Evolutionary conservation across 2,329 filamentous ascomycete genomes (phyloP), one percentile per base, ranked within the genome.

Genomic region (Ascochyta clinopodiicola): DNA sequence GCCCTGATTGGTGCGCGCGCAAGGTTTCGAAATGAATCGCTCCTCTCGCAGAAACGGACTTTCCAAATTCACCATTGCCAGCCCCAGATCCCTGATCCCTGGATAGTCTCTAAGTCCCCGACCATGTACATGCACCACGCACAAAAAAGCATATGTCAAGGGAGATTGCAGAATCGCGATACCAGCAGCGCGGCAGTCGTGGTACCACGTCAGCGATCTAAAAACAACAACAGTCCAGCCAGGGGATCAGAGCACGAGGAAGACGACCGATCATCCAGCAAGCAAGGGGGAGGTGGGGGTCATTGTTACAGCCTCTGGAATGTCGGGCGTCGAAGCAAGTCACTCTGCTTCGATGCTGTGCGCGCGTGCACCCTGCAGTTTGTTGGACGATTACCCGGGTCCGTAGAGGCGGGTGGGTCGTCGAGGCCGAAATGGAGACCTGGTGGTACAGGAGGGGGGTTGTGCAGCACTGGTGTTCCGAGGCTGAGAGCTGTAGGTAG

Each of bases 281-380:
- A 44, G 22, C 22, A 24, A 24, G 22, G 44, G 51, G 44, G 17
- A 17, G 17, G 17, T 17, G 17, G 17, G 17, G 17, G 17, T 17
- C 17, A 17, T 37, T 17, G 32, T 35, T 17, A 17, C 12, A 29
- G 22, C 29, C 25, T 35, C 8, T 31, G 43, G 43, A 47, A 43
- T 37, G 50, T 6, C 38, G 38, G 17, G 17, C 37, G 27, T 35
- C 7, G 27, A 17, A 17, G 17, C 17, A 17, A 29, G 4, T n/a
- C 9, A 19, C 50, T 17, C 43, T 43, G 37, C 29, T 21, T 31
- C 24, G 36, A 24, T 36, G 24, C 36, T 37, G 39, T 43, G 38
- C 47, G 38, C 39, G 29, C 34, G 48, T 44, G 17, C 40, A 37
- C 38, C 51, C 51, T 55, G 51, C 51, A 49, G 39, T 48, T 17